Evolutionary conservation across 1,139 yeast species (phyloP).

Genomic region (Debaryomyces sp.): DNA sequence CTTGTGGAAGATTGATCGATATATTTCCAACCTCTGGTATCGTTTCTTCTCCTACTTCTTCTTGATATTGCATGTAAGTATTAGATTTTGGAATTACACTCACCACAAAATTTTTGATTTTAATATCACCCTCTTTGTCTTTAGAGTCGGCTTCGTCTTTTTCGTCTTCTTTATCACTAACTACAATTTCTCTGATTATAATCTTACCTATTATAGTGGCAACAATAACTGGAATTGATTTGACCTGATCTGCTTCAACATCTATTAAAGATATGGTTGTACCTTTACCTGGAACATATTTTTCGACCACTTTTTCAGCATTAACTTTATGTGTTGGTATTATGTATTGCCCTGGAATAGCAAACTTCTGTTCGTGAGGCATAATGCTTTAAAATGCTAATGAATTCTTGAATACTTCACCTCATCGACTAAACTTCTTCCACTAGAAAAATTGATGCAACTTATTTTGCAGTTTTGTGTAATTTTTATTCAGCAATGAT

Average conservation of each 20-base stretch:
- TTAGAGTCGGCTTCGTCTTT: constrained; percentile 18
- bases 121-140: constrained; percentile 7
- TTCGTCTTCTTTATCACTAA: constrained; percentile 16
- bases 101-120: constrained; percentile 27
- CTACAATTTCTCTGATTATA: constrained; percentile 26
- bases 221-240: constrained; percentile 51
- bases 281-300: constrained; percentile 42
- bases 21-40: constrained; percentile 9
- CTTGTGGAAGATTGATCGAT: constrained; percentile 71
- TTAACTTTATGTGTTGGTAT: constrained; percentile 37
- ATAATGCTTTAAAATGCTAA: not conserved
- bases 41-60: constrained; percentile 16
- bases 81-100: constrained; percentile 35
- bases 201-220: constrained; percentile 72
- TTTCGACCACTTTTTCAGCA: constrained; percentile 22
- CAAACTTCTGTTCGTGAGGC: constrained; percentile 27
- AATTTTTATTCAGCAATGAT: not conserved
- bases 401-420: not conserved
- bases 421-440: not conserved
- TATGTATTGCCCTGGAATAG: constrained; percentile 77
- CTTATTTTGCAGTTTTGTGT: constrained; percentile 1
- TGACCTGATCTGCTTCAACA: constrained; percentile 22
- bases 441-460: constrained; percentile 1
- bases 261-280: constrained; percentile 37
- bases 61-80: constrained; percentile 35